These are phyloP conservation scores for Senecio squalidus DNA, from an alignment of 140 eudicot genomes.

Conservation along the genomic window DNA sequence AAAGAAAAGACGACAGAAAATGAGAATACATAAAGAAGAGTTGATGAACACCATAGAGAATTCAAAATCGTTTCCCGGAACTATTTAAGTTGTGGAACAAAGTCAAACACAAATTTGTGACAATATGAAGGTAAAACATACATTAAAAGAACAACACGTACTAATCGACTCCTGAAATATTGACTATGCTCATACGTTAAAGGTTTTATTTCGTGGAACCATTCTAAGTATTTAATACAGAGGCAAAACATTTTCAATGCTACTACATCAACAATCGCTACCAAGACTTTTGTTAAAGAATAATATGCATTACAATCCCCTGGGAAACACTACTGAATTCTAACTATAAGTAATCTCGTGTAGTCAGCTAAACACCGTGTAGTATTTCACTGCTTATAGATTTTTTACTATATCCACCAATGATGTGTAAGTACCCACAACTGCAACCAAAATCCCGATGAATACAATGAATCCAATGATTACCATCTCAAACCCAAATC, in stretches of 20 bases:
- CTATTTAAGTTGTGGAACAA: too few relatives aligned
- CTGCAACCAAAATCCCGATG: conserved; percentile 35
- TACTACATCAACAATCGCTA: background rate
- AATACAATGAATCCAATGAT: conserved; percentile 32
- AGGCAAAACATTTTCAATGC: too few relatives aligned
- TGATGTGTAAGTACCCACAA: conserved; percentile 55
- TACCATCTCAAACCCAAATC: conserved; percentile 41
- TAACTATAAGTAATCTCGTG: background rate
- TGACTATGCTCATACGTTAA: background rate
- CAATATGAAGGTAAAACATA: too few relatives aligned
- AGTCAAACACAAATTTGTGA: too few relatives aligned
- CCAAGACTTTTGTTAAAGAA: background rate
- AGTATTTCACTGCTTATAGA: conserved; percentile 5
- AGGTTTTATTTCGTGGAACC: background rate
- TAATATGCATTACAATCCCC: background rate
- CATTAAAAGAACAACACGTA: background rate
- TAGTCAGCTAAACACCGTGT: background rate
- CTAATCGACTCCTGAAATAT: background rate
- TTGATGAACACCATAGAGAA: too few relatives aligned
- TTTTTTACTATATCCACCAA: conserved; percentile 34
- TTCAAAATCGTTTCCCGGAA: too few relatives aligned
- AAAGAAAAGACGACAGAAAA: too few relatives aligned
- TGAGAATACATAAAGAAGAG: too few relatives aligned
- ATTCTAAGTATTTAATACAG: too few relatives aligned
- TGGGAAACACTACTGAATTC: background rate